Evolutionary conservation across 1,139 yeast species (phyloP).

Genomic region (Ashbya aceris): DNA sequence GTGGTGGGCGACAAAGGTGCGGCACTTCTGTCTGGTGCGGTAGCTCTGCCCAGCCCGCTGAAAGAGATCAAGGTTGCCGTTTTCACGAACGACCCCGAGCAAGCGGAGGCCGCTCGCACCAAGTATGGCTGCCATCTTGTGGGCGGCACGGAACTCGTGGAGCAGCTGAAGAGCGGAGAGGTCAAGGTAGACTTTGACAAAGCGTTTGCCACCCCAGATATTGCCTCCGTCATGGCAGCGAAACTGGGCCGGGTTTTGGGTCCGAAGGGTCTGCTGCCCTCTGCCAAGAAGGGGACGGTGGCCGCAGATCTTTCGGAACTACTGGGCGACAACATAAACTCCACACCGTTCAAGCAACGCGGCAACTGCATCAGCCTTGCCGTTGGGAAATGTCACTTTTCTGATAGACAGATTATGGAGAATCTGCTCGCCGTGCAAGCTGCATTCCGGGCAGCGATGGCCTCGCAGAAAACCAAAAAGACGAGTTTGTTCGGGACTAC

Average conservation of each 20-base stretch:
- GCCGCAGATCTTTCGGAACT: slow-evolving; percentile 51
- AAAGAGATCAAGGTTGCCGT: slow-evolving; percentile 58
- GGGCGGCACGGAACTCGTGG: slow-evolving; percentile 69
- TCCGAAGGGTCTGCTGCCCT: slow-evolving; percentile 85
- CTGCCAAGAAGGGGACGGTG: slow-evolving; percentile 79
- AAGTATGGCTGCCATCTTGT: slow-evolving; percentile 49
- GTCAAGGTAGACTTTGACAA: slow-evolving; percentile 56
- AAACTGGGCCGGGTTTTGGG: slow-evolving; percentile 73
- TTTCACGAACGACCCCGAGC: slow-evolving; percentile 50
- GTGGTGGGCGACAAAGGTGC: slow-evolving; percentile 77
- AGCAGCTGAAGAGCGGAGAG: slow-evolving; percentile 48
- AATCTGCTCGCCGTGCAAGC: slow-evolving; percentile 65
- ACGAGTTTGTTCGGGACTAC: slow-evolving; percentile 68
- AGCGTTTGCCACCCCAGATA: slow-evolving; percentile 80
- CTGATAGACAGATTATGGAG: slow-evolving; percentile 64
- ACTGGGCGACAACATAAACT: slow-evolving; percentile 51
- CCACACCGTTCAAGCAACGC: slow-evolving; percentile 64
- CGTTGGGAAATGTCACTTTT: slow-evolving; percentile 69
- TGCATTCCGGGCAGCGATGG: slow-evolving; percentile 52
- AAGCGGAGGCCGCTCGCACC: slow-evolving; percentile 43
- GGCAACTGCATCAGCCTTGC: slow-evolving; percentile 50
- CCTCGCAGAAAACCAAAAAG: slow-evolving; percentile 49
- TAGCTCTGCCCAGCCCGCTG: slow-evolving; percentile 68
- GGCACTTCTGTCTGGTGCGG: slow-evolving; percentile 63
- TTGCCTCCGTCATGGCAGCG: slow-evolving; percentile 46